phyloP scores from a whole-genome alignment of 345 rosid genomes.

The Sonneratia caseolaris region DNA sequence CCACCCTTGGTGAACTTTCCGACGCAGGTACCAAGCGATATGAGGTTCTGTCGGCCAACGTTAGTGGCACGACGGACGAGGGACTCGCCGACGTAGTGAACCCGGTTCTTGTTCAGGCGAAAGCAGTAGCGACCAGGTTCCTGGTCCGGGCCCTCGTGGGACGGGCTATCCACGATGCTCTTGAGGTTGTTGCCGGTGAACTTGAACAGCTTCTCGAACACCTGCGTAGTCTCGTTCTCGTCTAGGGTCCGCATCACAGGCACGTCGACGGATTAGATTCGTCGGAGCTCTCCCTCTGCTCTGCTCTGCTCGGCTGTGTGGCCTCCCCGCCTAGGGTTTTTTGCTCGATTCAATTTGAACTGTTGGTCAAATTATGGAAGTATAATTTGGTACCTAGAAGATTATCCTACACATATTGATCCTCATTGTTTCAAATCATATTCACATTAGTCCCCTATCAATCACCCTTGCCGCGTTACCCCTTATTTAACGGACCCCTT shows the following conservation, averaged over 20 bases:
- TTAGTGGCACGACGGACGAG: slow-evolving; percentile 82
- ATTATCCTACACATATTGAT: too few species aligned
- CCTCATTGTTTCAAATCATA: too few species aligned
- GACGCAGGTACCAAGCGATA: slow-evolving; percentile 68
- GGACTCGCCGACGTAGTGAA: slow-evolving; percentile 70
- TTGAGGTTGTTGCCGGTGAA: slow-evolving; percentile 87
- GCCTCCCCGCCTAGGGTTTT: background rate
- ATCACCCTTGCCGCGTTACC: too few species aligned
- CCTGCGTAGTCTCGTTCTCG: slow-evolving; percentile 74
- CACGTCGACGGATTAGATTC: too few species aligned
- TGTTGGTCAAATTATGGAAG: too few species aligned
- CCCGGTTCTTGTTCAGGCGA: slow-evolving; percentile 75
- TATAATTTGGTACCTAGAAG: too few species aligned
- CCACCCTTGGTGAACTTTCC: slow-evolving; percentile 79
- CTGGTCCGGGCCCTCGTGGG: slow-evolving; percentile 76
- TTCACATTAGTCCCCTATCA: too few species aligned
- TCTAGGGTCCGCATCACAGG: slow-evolving; percentile 66
- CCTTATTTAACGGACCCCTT: too few species aligned
- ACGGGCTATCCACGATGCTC: slow-evolving; percentile 76
- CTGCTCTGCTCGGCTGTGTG: background rate
- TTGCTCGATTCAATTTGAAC: too few species aligned
- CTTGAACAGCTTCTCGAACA: slow-evolving; percentile 71
- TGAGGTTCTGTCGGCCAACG: slow-evolving; percentile 44
- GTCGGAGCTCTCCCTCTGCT: background rate
- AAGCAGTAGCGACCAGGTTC: slow-evolving; percentile 75